These are phyloP conservation scores for Botrytis squamosa DNA, from an alignment of 2,329 filamentous ascomycete genomes.

Conservation along the genomic window DNA sequence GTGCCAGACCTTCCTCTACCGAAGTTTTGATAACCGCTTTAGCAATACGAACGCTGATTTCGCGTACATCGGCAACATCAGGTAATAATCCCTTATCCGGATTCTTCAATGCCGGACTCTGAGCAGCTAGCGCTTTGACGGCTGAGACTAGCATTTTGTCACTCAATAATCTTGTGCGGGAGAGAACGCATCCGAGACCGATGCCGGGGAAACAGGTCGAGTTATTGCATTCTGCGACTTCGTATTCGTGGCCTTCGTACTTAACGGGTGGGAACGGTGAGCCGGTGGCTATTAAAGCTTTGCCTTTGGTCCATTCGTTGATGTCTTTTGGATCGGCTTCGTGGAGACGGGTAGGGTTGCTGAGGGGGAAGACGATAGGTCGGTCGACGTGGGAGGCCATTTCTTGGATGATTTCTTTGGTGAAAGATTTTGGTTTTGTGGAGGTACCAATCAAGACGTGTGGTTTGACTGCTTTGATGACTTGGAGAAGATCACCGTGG, in stretches of 20 bases:
- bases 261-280: constrained; percentile 77
- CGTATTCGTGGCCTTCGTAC: constrained; percentile 50
- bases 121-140: constrained; percentile 66
- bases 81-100: constrained; percentile 63
- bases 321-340: constrained; percentile 78
- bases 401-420: constrained; percentile 66
- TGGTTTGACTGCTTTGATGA: constrained; percentile 70
- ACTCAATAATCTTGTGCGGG: constrained; percentile 63
- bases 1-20: constrained; percentile 65
- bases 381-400: constrained; percentile 72
- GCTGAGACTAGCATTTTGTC: constrained; percentile 82
- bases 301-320: constrained; percentile 74
- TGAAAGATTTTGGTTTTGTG: constrained; percentile 74
- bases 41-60: constrained; percentile 76
- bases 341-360: constrained; percentile 80
- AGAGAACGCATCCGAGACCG: constrained; percentile 74
- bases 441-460: constrained; percentile 84
- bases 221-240: constrained; percentile 82
- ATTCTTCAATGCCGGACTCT: constrained; percentile 63
- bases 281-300: constrained; percentile 77
- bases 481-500: constrained; percentile 58
- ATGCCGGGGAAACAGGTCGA: constrained; percentile 83
- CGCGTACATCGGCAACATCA: constrained; percentile 70
- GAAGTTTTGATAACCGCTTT: constrained; percentile 71
- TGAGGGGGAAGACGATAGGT: constrained; percentile 79